Evolutionary conservation across 1,284 basidiomycete species (phyloP), one percentile per base, ranked within the genome.

Genomic region (Tausonia pullulans): DNA sequence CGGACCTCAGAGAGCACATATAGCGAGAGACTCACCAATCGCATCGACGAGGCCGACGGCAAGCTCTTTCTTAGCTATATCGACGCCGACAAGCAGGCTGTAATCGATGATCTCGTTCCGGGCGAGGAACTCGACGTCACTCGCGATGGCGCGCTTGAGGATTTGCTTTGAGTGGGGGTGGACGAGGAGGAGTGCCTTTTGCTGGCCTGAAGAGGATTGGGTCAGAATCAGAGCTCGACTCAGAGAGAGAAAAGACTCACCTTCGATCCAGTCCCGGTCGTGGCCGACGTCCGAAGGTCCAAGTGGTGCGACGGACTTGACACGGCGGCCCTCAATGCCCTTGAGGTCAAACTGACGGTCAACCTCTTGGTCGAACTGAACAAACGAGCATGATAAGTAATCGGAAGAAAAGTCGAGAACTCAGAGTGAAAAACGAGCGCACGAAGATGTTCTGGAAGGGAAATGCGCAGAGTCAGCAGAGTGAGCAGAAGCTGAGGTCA

Each of bases 91-190:
- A 1, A 77, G 78, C 16, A 73, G 87, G 81, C 86, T 88, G 70
- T 89, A 90, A 71, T 90, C 87, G 86, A 89, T 88, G 70, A 89
- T 87, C 67, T 87, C 87, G 69, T 84, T 85, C 69, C 76, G 81
- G n/a, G 58, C 55, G 3, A 90, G 77, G 70, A 86, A 90, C 8
- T 85, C 84, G 5, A 84, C 84, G 70, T 89, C 87, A 59, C 77
- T 80, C 69, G 76, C 80, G 66, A 89, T 78, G 0, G 87, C 86
- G 69, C 87, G 84, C 54, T 80, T 79, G 3, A 89, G 76, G 14
- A 87, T 79, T 27, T 81, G 74, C 70, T 87, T 87, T 5, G 86
- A 87, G 71, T 87, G 81, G 0, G 87, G 85, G 46, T 81, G 81
- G 14, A 89, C 79, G 7, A 88, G 75, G 58, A 84, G 83, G 65